Conservation (phyloP, 2,329 filamentous ascomycete species). For the Rosellinia necatrix region DNA sequence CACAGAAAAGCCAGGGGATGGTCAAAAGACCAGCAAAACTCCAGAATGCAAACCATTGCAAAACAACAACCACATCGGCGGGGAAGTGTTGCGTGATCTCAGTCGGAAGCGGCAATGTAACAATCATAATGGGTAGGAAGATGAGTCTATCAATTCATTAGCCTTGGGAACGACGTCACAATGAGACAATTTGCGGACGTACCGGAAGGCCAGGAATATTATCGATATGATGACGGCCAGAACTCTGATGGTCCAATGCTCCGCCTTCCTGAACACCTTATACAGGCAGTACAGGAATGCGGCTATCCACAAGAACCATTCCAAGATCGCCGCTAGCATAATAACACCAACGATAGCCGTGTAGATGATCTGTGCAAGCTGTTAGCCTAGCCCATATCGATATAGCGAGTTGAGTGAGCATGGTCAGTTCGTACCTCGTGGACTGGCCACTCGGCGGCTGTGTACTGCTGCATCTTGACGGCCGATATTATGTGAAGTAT, state of each 20-base stretch:
- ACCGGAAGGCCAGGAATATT: conserved; percentile 78
- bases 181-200: conserved; percentile 32
- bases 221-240: conserved; percentile 77
- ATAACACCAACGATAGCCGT: conserved; percentile 78
- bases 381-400: conserved; percentile 24
- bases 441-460: conserved; percentile 55
- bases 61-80: conserved; percentile 63
- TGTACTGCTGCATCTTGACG: conserved; percentile 48
- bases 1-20: conserved; percentile 89
- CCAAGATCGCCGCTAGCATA: conserved; percentile 82
- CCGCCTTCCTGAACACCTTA: conserved; percentile 88
- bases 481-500: conserved; percentile 8
- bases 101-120: conserved; percentile 82
- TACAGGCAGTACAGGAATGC: conserved; percentile 89
- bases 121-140: conserved; percentile 92
- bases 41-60: conserved; percentile 98
- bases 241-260: conserved; percentile 80
- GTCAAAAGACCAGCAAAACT: conserved; percentile 84
- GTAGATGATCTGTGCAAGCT: conserved; percentile 72
- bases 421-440: conserved; percentile 47
- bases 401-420: neutral
- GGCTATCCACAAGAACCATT: conserved; percentile 95
- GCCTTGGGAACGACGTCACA: neutral
- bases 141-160: conserved; percentile 61
- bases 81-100: conserved; percentile 77